These are phyloP conservation scores for Gracilaria caudata DNA, from an alignment of 23 red algal species.

Conservation along the genomic window DNA sequence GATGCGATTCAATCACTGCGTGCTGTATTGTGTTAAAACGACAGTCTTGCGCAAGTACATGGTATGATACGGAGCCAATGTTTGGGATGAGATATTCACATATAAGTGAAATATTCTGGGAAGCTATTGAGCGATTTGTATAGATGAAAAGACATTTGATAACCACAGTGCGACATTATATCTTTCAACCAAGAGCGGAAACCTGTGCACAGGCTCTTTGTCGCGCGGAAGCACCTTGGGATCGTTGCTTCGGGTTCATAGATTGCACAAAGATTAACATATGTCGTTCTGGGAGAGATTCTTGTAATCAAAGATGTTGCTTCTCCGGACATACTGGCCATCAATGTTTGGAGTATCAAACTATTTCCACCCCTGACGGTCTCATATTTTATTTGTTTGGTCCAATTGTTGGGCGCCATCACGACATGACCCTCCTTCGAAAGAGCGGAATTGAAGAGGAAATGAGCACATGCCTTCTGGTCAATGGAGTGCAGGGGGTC, in stretches of 20 bases:
- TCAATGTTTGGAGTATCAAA: conserved; percentile 31
- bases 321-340: conserved; percentile 47
- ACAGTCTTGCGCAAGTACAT: conserved; percentile 5
- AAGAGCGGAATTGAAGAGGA: neutral
- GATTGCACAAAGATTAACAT: conserved; percentile 43
- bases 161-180: neutral
- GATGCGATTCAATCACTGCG: conserved; percentile 38
- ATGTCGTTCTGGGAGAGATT: conserved; percentile 18
- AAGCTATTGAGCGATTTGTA: conserved; percentile 12
- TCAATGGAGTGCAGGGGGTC: conserved; percentile 27
- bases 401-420: conserved; percentile 13
- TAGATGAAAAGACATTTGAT: neutral
- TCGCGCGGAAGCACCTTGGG: neutral
- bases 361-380: conserved; percentile 54
- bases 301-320: neutral
- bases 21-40: conserved; percentile 22
- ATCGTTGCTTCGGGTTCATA: conserved; percentile 46
- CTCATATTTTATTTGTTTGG: conserved; percentile 47
- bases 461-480: neutral
- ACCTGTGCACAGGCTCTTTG: conserved; percentile 5
- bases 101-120: conserved; percentile 33
- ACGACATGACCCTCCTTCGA: conserved; percentile 22
- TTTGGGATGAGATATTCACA: conserved; percentile 32
- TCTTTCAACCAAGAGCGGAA: neutral
- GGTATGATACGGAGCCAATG: conserved; percentile 12